Evolutionary conservation across 176 grass and related monocot genomes (phyloP), one percentile per base, ranked within the genome.

Genomic region (Cenchrus fungigraminus): DNA sequence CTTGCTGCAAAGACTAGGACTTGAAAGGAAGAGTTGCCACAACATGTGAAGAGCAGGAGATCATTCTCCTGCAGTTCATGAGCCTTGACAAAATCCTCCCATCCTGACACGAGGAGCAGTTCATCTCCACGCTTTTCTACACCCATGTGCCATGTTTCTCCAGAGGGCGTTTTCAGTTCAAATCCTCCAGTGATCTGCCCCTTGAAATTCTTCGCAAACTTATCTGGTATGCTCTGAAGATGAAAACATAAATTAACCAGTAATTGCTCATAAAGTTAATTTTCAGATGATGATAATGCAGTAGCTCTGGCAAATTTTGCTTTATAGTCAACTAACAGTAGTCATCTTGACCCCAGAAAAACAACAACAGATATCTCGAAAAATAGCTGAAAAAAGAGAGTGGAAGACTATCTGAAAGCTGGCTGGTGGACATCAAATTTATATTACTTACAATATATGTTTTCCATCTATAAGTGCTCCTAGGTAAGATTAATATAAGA

Each of bases 51-150:
- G 65, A 95, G 7, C 37, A 95, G 55, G 20, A 88, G 28, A 29
- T 92, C 93, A 43, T 90, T 87, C 71, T 82, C 74, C 66, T 80
- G 73, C 83, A 90, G 3, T 8, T 76, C 46, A 69, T 90, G 83
- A 72, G 73, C 87, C 80, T 87, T 78, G 62, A 9, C 87, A 84
- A 95, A 95, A 79, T 88, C 78, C 52, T 57, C 73, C 90, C 90
- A 95, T 22, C 85, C 93, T 9, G 78, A 85, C 34, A 2, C 42
- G 57, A 95, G 53, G 72, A 62, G 20, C 6, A 89, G 7, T 34
- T 54, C 86, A 44, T 67, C 57, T 3, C 10, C 78, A 80, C 29
- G 61, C 58, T 77, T 90, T 29, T 3, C 43, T 7, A 86, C 15
- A 37, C 61, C 20, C 31, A 88, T 4, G 4, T 17, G 46, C 90